Percentiles rank a stretch among this genome's conserved stretches.
These are phyloP conservation scores for Hydrangea macrophylla DNA, from an alignment of 148 eudicot genomes.

Conservation along the genomic window DNA sequence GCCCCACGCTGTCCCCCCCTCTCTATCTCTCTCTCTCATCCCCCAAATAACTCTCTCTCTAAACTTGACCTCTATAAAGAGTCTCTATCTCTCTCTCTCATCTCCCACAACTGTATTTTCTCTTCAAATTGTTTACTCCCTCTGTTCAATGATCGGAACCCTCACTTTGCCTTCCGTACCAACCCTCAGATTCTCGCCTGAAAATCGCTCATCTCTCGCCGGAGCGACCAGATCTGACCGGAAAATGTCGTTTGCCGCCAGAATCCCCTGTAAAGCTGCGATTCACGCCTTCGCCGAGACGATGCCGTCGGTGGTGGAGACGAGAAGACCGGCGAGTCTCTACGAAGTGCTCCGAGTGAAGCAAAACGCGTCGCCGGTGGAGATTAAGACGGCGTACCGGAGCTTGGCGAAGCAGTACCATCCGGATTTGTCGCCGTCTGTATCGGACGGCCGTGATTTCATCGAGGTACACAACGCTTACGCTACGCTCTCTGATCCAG, in stretches of 20 bases:
- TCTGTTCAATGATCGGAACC: slow-evolving; percentile 28
- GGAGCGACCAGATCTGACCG: slow-evolving; percentile 6
- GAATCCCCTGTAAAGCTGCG: slow-evolving; percentile 13
- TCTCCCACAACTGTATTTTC: background rate
- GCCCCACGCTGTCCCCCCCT: background rate
- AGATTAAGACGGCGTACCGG: slow-evolving; percentile 70
- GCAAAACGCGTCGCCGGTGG: slow-evolving; percentile 42
- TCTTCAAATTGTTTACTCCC: background rate
- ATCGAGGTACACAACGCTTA: slow-evolving; percentile 66
- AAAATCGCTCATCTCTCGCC: background rate
- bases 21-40: too few species aligned
- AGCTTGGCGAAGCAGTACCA: slow-evolving; percentile 58
- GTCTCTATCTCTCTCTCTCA: background rate
- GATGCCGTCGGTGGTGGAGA: background rate
- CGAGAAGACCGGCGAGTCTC: slow-evolving; percentile 25
- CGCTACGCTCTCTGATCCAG: slow-evolving; percentile 67
- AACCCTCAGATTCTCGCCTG: background rate
- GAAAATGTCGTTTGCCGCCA: slow-evolving; percentile 3
- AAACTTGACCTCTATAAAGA: background rate
- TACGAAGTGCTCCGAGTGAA: slow-evolving; percentile 58
- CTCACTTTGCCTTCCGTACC: slow-evolving; percentile 16
- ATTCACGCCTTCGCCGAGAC: slow-evolving; percentile 21
- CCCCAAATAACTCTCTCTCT: background rate
- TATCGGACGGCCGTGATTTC: slow-evolving; percentile 43
- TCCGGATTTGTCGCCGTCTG: slow-evolving; percentile 40